Evolutionary conservation across 257 asterid species (phyloP), one percentile per base, ranked within the genome.

Genomic region (Linderniella brevidens): DNA sequence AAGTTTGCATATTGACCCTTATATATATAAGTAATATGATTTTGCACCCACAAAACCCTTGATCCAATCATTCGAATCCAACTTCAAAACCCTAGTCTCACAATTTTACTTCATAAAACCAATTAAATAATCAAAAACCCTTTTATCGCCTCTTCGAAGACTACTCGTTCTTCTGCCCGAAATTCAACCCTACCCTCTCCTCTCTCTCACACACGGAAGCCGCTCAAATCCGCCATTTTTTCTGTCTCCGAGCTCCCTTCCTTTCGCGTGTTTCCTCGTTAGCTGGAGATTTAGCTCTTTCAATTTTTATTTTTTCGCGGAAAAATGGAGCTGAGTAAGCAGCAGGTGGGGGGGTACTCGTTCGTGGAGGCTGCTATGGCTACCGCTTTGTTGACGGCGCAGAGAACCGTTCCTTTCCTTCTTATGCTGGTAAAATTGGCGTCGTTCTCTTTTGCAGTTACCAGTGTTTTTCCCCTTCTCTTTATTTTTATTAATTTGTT

Each of bases 261-360:
- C 32, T 25, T 25, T 25, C 32, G 32, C 6, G 32, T 25, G n/a
- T n/a, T n/a, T n/a, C n/a, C n/a, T n/a, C n/a, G n/a, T 25, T 2
- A 25, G 32, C 32, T 25, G 32, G 32, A 25, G 6, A 25, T 25
- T 25, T 25, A 25, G 32, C 6, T 25, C 46, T 8, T 12, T 20
- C 35, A 40, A 46, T 32, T 37, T 50, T n/a, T n/a, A n/a, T n/a
- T n/a, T 15, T 42, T 35, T 40, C 50, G 13, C 37, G 46, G 57
- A 56, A 1, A 19, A 72, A 84, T 85, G 93, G 95, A 77, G 76
- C 78, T 64, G 62, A 53, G 55, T 39, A 71, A 65, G 55, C 67
- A 61, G 56, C 60, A 63, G 17, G 54, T 62, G 59, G 57, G 67
- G 18, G 32, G 32, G 32, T 60, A 57, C 63, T 69, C 72, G 19